These are phyloP conservation scores for Mycena rosella DNA, from an alignment of 768 basidiomycete genomes.

Conservation along the genomic window DNA sequence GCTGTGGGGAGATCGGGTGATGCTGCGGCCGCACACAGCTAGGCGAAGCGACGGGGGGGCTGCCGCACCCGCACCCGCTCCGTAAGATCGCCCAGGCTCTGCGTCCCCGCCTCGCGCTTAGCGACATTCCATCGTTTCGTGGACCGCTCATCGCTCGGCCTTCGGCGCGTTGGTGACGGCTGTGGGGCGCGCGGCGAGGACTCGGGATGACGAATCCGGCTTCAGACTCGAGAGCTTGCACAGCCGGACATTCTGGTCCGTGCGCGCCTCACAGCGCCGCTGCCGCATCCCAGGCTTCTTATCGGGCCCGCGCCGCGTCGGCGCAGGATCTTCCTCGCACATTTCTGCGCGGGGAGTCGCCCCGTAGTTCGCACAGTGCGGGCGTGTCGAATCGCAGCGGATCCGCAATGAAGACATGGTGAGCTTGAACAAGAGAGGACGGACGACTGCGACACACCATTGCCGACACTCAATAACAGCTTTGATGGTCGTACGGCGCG, in stretches of 20 bases:
- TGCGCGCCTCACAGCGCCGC: conserved; percentile 64
- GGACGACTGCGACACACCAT: conserved; percentile 25
- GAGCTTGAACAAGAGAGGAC: background rate
- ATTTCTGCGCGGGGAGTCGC: conserved; percentile 63
- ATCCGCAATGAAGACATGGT: conserved; percentile 52
- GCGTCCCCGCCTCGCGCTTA: no score
- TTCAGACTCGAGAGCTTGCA: background rate
- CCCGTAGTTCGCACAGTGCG: conserved; percentile 66
- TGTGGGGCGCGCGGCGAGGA: no score
- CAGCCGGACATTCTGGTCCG: conserved; percentile 46
- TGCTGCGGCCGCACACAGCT: no score
- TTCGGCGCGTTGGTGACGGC: no score
- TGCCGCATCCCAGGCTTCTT: conserved; percentile 70
- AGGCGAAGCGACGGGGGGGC: no score
- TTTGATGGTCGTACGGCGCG: conserved; percentile 20
- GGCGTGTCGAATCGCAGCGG: conserved; percentile 69
- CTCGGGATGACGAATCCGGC: no score
- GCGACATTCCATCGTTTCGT: no score
- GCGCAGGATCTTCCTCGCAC: conserved; percentile 67
- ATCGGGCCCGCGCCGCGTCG: conserved; percentile 69
- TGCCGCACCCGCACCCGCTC: background rate
- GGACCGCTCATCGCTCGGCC: no score
- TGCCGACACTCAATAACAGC: conserved; percentile 33
- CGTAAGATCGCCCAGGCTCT: conserved; percentile 5
- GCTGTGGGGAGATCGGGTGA: background rate